Evolutionary conservation across 2,329 filamentous ascomycete species (phyloP), one percentile per base, ranked within the genome.

Genomic region (Penicillium frequentans): DNA sequence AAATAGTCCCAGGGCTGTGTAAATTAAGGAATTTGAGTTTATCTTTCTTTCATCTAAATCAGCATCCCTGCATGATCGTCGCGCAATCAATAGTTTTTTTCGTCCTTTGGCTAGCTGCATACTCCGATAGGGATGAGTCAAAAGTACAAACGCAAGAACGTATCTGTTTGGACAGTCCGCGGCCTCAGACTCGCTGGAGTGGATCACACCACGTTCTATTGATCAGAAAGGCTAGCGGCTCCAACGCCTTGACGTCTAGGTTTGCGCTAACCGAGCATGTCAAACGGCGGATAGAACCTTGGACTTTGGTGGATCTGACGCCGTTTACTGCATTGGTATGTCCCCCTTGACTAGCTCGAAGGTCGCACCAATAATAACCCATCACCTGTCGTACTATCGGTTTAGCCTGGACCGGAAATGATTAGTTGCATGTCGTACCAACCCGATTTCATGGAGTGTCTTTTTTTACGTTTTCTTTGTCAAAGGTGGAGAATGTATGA

Each of bases 251-350:
- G 27, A 33, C 37, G 23, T 13, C 35, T 11, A 27, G 13, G 13
- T 33, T 31, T 11, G n/a, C 24, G 47, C 47, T 16, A 49, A 50
- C 1, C n/a, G 27, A 29, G 23, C 31, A 53, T 14, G 52, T 60
- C 59, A 63, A 64, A 63, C 60, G 46, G 56, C 54, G 49, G 56
- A 49, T 43, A 24, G 21, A 45, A 50, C 35, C 35, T 56, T 56
- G 29, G 47, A 19, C n/a, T 26, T 55, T 55, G 49, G 51, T 46
- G 24, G 44, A 26, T 1, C n/a, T 19, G 3, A 3, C 5, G 11
- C 31, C 31, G 5, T 33, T 33, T 7, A 44, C 21, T 14, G 42
- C 14, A 26, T 14, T 5, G 5, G 42, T 23, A 26, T 6, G 11
- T 14, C 7, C 42, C 21, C 21, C 21, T 44, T 5, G 24, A 47